Evolutionary conservation across 2,329 filamentous ascomycete species (phyloP), one percentile per base, ranked within the genome.

Genomic region (Aureobasidium sp.): DNA sequence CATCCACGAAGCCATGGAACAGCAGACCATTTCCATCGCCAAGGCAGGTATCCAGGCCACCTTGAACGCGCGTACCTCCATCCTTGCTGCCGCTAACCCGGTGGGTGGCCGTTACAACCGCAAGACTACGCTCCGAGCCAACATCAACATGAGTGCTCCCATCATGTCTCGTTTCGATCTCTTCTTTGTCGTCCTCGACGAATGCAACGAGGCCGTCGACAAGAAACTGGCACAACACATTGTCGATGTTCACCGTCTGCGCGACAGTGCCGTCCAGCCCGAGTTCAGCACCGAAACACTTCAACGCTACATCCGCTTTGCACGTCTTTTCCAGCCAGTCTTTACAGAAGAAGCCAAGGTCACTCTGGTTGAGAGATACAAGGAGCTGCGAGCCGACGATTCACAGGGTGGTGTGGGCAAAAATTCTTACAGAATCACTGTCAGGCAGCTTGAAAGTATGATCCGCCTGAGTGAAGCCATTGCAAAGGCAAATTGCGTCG

Each of bases 1-100:
- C 67, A 99, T 99, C 71, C 94, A 99, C 83, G 94, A 99, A 85
- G 94, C 94, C 64, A 99, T 99, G 94, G 94, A 99, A 84, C 94
- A 99, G 79, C 94, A 99, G 77, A 99, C 94, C 5, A 99, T 99
- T 67, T 97, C 91, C 9, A 99, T 99, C 70, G 93, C 94, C 64
- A 99, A 99, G 78, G 94, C 94, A 5, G 94, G 94, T 70, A 99
- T 99, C 63, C 94, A 99, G 74, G 95, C 94, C 4, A 99, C 94
- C 0, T 84, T 99, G 49, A 99, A 99, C 72, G 94, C 94, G 2
- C 86, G 94, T 61, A 97, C 94, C 0, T 94, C 89, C 51, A 97
- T 99, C 70, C 87, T 99, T 17, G 94, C 94, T 0, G 94, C 94
- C 7, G 94, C 94, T 34, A 99, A 99, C 75, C 94, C 94, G 0